Base-by-base conservation (phyloP, 805 yeast genomes). In the Sungouiozyma intestinalis region DNA sequence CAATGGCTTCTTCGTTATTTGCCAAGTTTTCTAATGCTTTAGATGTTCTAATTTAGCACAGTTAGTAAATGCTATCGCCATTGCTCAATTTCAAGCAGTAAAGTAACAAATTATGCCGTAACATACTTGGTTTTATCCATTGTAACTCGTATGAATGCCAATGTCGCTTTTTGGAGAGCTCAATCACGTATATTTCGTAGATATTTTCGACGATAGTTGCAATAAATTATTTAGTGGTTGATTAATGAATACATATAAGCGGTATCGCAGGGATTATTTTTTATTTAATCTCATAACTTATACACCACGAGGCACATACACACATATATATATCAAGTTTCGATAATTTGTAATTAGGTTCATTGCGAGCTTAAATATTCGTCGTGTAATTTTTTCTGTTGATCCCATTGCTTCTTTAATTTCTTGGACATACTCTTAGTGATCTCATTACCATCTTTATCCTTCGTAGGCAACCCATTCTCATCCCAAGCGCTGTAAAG, bases 371-470 rank as follows among this genome's bases (percentile, higher is more conserved):
- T 48, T 37, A 61, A 52, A 40, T 75, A 86, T 55, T 82, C 86
- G 21, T 79, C 78, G 59, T 87, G 77, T 32, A 88, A 71, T 68
- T 87, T 87, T 57, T 79, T 79, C 61, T 92, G 98, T 38, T 73
- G 79, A 42, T 80, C 85, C 62, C 76, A 78, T 55, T 72, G 81
- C 66, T 92, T 92, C 47, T 68, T 63, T 50, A 92, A 68, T 66
- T 90, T 90, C 74, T 92, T 92, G 46, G 69, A 68, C 66, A 81
- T 77, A 60, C 95, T 84, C 68, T 92, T 92, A 34, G 92, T 73
- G 4, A 92, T 72, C 49, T 83, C 92, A 51, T 78, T 85, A 11
- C 97, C 97, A 8, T 75, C 76, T 29, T 67, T 71, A 49, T 80
- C 85, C 56, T 77, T 79, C 0, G 78, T 71, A 16, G 98, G 98